Base-by-base conservation (phyloP, 257 asterid genomes). In the Petrea volubilis region DNA sequence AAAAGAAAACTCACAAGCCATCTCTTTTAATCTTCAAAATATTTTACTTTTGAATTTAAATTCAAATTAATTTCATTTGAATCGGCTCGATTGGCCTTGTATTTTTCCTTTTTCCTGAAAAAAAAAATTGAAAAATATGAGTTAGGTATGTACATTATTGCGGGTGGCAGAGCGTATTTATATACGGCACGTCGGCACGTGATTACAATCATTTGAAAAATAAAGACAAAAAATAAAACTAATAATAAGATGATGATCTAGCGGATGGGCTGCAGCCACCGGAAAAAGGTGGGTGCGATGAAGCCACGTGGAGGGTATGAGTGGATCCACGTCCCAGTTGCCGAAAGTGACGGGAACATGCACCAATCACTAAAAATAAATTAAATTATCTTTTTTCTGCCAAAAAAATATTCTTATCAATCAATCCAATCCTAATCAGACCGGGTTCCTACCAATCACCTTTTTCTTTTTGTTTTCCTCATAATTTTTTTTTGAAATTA, bases 311-410 rank as follows among this genome's bases (percentile, higher is more conserved):
- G 64, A 63, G 29, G 5, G 62, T 10, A 64, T 36, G 71, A 73
- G 73, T 64, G 29, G 38, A 74, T 71, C 77, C 74, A 81, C 77
- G 68, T 52, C 66, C 64, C 50, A 49, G 20, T 7, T 2, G 85
- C 86, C 81, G 86, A 81, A 81, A 81, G 86, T 74, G 76, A 64
- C 40, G 64, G 71, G 25, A 27, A 74, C 18, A 74, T 64, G 50
- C 49, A 71, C 80, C 82, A 82, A 64, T 84, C 76, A 67, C n/a
- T n/a, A n/a, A 61, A 55, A 63, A 62, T 17, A 41, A 38, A 55
- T 34, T 70, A 56, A 34, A 28, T 77, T 47, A 7, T 61, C 67
- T 55, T 12, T 10, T 12, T 9, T 14, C n/a, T n/a, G 23, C 40
- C n/a, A 24, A 21, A 36, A 21, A 41, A 59, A 44, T 12, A 73